Conservation (phyloP, 768 basidiomycete species). For the Sporobolomyces pararoseus region DNA sequence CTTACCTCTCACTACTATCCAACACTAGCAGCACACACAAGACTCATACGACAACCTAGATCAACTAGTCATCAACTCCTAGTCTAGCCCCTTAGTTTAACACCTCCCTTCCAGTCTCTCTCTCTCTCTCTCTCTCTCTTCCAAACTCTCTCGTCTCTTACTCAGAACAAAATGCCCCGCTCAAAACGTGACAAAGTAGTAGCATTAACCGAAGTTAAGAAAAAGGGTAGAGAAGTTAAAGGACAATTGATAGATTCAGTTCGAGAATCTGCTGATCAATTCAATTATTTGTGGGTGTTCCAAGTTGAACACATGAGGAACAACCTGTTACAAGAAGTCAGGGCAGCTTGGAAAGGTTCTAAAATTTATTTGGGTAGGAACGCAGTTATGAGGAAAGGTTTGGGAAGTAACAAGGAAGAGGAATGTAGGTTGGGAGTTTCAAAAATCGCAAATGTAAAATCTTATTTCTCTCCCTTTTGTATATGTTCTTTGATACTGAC, state of each 20-base stretch:
- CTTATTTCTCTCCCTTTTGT: background rate
- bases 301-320: constrained; percentile 94
- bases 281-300: constrained; percentile 93
- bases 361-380: constrained; percentile 47
- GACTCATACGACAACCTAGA: too few relatives aligned
- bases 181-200: constrained; percentile 56
- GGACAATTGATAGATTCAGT: constrained; percentile 62
- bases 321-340: constrained; percentile 85
- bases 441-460: constrained; percentile 71
- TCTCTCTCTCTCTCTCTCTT: too few relatives aligned
- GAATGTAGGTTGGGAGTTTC: constrained; percentile 76
- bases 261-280: constrained; percentile 77
- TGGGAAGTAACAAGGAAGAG: constrained; percentile 79
- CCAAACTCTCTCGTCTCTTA: background rate
- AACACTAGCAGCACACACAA: too few relatives aligned
- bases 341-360: constrained; percentile 88
- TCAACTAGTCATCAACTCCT: too few relatives aligned
- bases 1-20: too few relatives aligned
- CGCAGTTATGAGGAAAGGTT: constrained; percentile 87
- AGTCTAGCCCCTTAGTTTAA: too few relatives aligned
- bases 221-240: constrained; percentile 85
- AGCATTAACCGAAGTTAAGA: constrained; percentile 86
- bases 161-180: constrained; percentile 26
- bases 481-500: background rate
- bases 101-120: too few relatives aligned